These are phyloP conservation scores for Cryptococcus depauperatus DNA, from an alignment of 1,284 basidiomycete species.

Conservation along the genomic window DNA sequence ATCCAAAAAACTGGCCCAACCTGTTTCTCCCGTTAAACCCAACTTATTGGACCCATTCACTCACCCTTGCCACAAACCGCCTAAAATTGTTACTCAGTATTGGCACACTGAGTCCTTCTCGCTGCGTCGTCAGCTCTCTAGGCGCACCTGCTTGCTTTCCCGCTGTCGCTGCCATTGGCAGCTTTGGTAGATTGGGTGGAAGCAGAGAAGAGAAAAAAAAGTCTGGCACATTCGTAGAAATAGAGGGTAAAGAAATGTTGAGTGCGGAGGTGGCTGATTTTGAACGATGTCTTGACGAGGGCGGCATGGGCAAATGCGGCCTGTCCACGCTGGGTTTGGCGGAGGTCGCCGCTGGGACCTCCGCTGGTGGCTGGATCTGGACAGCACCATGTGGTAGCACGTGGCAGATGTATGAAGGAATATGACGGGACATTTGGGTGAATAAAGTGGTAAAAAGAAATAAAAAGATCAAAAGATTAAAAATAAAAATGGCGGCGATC, in stretches of 20 bases:
- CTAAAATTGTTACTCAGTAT: conserved; percentile 43
- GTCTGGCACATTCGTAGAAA: conserved; percentile 39
- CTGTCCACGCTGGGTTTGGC: not conserved
- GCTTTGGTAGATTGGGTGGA: conserved; percentile 37
- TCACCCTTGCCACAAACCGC: conserved; percentile 42
- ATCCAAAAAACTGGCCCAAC: conserved; percentile 45
- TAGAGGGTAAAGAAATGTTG: conserved; percentile 3
- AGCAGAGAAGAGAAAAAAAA: conserved; percentile 33
- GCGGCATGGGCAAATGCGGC: conserved; percentile 7
- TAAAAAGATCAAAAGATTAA: too few species aligned
- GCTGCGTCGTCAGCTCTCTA: conserved; percentile 36
- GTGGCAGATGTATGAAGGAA: conserved; percentile 7
- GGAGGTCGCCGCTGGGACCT: not conserved
- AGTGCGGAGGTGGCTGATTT: not conserved
- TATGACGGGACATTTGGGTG: too few species aligned
- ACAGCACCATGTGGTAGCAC: conserved; percentile 7
- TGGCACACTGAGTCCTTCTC: conserved; percentile 36
- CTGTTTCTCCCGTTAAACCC: conserved; percentile 9
- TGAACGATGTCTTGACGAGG: conserved; percentile 1
- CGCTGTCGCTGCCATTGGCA: conserved; percentile 10
- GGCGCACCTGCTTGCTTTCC: conserved; percentile 7
- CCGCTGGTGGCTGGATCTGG: conserved; percentile 8
- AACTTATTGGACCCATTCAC: conserved; percentile 1
- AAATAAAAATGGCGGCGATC: too few species aligned
- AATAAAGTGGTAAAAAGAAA: not conserved